Base-by-base conservation (phyloP, 495 filamentous ascomycete species). In the Copromyces sp. region DNA sequence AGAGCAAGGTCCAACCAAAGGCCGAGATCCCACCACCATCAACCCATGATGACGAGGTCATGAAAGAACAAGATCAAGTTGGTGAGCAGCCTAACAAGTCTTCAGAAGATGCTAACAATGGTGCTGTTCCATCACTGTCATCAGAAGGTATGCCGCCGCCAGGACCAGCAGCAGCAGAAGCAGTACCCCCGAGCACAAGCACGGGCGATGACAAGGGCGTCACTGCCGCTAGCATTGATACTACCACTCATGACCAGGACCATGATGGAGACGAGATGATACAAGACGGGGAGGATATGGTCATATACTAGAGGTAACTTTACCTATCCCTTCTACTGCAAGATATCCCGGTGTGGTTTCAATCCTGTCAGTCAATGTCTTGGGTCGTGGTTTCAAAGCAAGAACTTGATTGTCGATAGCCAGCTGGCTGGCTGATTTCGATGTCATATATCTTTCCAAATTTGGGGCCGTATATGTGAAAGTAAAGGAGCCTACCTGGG, bases 261-360 rank as follows among this genome's bases (percentile, higher is more conserved):
- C 91, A 91, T 77, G 88, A 91, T 78, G 92, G 89, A 69, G 92
- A 94, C 77, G 82, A 91, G 68, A 84, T 93, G 78, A 83, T 89
- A 68, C 91, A 94, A 78, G 90, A 90, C 76, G 89, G 92, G 68
- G 93, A 95, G 83, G 93, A 95, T 76, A 93, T 89, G 71, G 93
- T 95, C 71, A 93, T 95, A 73, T 95, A 95, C 82, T 95, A 87
- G 53, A 61, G 53, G 53, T 61, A 61, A 61, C 29, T 61, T 61
- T 61, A 88, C 75, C 40, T 41, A 42, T 41, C 6, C 47, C 70
- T 45, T n/a, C 69, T 69, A 14, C 16, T 12, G 47, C 47, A 3
- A 61, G 14, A 61, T 35, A 16, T 61, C 53, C 29, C 6, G 6
- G 0, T 61, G 12, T 61, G 24, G 24, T 4, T 61, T 9, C 53